Base-by-base conservation (phyloP, 2,329 filamentous ascomycete species). In the Elsinoe ampelina region DNA sequence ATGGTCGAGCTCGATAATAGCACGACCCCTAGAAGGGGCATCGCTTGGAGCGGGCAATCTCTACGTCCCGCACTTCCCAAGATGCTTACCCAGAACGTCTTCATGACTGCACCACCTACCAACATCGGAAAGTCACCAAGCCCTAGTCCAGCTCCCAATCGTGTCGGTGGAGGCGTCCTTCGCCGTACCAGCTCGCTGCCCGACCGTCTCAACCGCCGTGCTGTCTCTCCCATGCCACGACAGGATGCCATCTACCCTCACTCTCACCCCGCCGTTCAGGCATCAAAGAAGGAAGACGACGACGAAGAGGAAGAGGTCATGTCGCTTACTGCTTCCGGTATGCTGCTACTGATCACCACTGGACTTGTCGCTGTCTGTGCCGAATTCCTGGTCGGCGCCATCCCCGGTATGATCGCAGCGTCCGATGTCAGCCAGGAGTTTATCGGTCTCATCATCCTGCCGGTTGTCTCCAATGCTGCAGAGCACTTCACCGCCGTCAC, bases 401-500 rank as follows among this genome's bases (percentile, higher is more conserved):
- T 91, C 62, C 81, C 86, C 54, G 77, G 76, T 5, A 82, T 91
- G 69, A 81, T 86, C 1, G 71, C 74, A 15, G 70, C 75, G 2
- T 82, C 80, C 12, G 57, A 63, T 19, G 74, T 91, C 58, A 86
- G 80, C 60, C 79, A 87, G 65, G 85, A 86, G 34, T 91, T 92
- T 61, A 84, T 91, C 60, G 87, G 87, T 64, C 77, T 91, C 10
- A 90, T 92, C 63, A 81, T 92, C 54, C 74, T 92, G 3, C 87
- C 87, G 7, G 89, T 91, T 63, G 87, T 90, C n/a, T 86, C 87
- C 38, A 91, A 91, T 64, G 87, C 87, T 2, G 87, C 86, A 12
- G 87, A 91, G 72, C 87, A 91, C 74, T 85, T 87, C 17, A 90
- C 87, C 0, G 87, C 87, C 5, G 86, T 91, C 55, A 87, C 83